Conservation (phyloP, 2,329 filamentous ascomycete genomes). For the Sporothrix luriei region DNA sequence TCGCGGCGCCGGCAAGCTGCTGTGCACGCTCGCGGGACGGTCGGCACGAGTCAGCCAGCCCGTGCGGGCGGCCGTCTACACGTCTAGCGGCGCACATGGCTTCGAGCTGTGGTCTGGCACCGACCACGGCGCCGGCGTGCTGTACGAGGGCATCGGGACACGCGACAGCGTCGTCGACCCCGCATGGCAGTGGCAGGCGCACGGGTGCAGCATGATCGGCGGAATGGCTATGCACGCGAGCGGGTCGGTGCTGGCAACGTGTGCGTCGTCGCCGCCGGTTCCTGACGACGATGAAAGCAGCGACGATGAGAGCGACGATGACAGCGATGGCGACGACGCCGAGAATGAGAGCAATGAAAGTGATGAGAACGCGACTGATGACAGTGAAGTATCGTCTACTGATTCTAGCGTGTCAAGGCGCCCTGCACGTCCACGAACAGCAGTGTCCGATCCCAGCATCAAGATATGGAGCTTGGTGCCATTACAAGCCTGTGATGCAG, state of each 20-base stretch:
- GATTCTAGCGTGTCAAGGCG: neutral
- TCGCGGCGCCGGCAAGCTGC: slow-evolving; percentile 59
- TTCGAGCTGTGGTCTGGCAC: slow-evolving; percentile 67
- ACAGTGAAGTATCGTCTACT: neutral
- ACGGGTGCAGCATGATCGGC: slow-evolving; percentile 51
- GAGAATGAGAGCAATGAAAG: slow-evolving; percentile 42
- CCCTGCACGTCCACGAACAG: neutral
- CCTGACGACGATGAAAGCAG: slow-evolving; percentile 35
- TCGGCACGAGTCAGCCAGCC: slow-evolving; percentile 58
- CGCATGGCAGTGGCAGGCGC: slow-evolving; percentile 55
- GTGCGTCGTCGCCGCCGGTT: slow-evolving; percentile 54
- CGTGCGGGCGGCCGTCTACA: slow-evolving; percentile 58
- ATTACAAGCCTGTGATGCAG: neutral
- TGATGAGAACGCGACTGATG: slow-evolving; percentile 11
- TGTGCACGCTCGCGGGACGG: slow-evolving; percentile 57
- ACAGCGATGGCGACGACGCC: slow-evolving; percentile 10
- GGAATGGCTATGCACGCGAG: slow-evolving; percentile 56
- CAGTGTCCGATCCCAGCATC: slow-evolving; percentile 26
- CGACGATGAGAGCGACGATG: neutral
- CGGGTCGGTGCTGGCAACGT: slow-evolving; percentile 60
- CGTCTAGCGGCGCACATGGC: slow-evolving; percentile 41
- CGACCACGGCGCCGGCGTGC: slow-evolving; percentile 55
- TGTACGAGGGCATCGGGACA: slow-evolving; percentile 61
- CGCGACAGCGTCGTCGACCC: slow-evolving; percentile 49
- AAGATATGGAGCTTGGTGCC: slow-evolving; percentile 34